Evolutionary conservation across 352 stramenopile genomes (phyloP), one percentile per base, ranked within the genome.

Genomic region (Pythium rhizo-oryzae): DNA sequence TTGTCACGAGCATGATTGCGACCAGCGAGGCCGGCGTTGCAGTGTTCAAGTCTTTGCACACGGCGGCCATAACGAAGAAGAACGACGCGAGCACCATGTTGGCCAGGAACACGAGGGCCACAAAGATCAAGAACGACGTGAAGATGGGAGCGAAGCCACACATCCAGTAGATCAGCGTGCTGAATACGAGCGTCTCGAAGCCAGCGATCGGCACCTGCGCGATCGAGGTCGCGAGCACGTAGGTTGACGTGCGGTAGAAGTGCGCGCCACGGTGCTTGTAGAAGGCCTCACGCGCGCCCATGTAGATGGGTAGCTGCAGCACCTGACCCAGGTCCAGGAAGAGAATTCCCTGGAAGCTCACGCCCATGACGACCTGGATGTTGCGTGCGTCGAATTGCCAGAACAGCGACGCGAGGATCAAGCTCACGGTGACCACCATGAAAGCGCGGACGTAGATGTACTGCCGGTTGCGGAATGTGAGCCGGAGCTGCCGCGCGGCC

Each of bases 211-310:
- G 66, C 28, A 81, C 25, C 30, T 73, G 52, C 49, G 43, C 41
- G 1, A 81, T 39, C 1, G 70, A 74, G 30, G 59, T 66, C 6
- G 70, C 82, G 41, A 93, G 41, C 33, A 93, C 76, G 62, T 93
- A 96, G 18, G 81, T 69, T 3, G 76, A 79, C 9, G 86, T 76
- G 23, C 81, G 78, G 55, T 85, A 90, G 51, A 94, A 94, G 69
- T 94, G 92, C 9, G 79, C 70, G 39, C 80, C 76, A 7, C 77
- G 74, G 33, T 96, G 89, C 56, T 93, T 95, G 79, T 95, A 94
- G 74, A 91, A 96, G 21, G 89, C 69, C 18, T 50, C 64, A 6
- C 77, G 76, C n/a, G 69, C 69, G 11, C 80, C 70, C 58, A 94
- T 84, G 59, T 94, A 87, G 12, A 83, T 88, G 19, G 90, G 85